Percentiles rank a stretch among this genome's conserved stretches.
These are phyloP conservation scores for Anethum foeniculum DNA, from an alignment of 140 eudicot species.

Conservation along the genomic window DNA sequence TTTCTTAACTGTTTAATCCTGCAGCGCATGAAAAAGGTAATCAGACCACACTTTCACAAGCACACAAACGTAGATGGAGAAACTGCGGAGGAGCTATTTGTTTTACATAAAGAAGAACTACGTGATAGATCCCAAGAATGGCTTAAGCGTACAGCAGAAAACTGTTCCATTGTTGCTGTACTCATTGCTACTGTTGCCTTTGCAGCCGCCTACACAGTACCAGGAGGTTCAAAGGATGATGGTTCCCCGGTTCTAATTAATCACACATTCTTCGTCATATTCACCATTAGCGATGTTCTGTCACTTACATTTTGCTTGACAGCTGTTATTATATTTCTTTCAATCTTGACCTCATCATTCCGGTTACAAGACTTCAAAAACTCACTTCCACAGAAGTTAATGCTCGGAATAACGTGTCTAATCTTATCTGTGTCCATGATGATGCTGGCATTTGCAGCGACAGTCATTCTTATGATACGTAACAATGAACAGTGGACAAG, in stretches of 20 bases:
- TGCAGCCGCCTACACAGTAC: constrained; percentile 44
- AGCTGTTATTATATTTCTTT: constrained; percentile 24
- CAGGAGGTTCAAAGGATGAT: constrained; percentile 29
- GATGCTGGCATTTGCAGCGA: constrained; percentile 36
- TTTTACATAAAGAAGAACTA: not conserved
- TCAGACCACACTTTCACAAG: constrained; percentile 4
- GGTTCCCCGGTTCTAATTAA: constrained; percentile 27
- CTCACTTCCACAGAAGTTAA: constrained; percentile 23
- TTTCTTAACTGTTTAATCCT: not conserved
- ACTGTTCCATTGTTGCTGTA: constrained; percentile 9
- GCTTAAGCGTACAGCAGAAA: constrained; percentile 14
- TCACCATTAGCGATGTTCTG: constrained; percentile 27
- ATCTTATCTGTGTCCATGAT: constrained; percentile 30
- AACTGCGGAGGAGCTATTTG: constrained; percentile 8
- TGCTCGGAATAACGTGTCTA: constrained; percentile 22
- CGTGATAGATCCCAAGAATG: constrained; percentile 10
- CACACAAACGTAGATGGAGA: not conserved
- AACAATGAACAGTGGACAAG: constrained; percentile 19
- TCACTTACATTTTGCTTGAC: constrained; percentile 31
- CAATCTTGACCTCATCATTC: constrained; percentile 33
- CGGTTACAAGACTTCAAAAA: constrained; percentile 18
- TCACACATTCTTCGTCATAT: constrained; percentile 23
- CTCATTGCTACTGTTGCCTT: constrained; percentile 40
- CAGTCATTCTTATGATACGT: constrained; percentile 13
- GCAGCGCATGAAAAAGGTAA: not conserved